Conservation (phyloP, 192 early-diverging fungal genomes). For the Allomyces javanicus region DNA sequence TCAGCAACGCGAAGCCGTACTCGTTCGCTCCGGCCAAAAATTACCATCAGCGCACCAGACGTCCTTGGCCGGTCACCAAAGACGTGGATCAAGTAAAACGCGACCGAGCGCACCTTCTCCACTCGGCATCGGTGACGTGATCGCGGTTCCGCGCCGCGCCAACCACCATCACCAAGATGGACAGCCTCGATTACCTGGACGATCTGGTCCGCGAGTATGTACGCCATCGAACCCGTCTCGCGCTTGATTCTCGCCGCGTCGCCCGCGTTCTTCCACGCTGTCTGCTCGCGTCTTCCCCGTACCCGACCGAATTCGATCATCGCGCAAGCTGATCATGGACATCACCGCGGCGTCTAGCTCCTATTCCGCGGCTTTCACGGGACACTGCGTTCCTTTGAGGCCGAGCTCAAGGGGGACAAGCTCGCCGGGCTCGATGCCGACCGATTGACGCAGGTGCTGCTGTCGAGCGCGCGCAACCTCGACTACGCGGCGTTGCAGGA, state of each 20-base stretch:
- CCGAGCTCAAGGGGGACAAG: background rate
- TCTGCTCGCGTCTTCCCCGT: background rate
- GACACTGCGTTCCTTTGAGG: background rate
- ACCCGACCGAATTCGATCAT: background rate
- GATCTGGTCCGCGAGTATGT: constrained; percentile 1
- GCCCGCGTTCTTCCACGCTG: background rate
- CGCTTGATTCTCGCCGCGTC: too few species aligned
- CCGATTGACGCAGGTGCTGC: background rate
- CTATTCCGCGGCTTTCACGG: background rate
- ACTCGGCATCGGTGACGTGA: too few species aligned
- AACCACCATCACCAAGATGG: background rate
- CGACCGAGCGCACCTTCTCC: too few species aligned
- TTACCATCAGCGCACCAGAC: too few species aligned
- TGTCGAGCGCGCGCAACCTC: background rate
- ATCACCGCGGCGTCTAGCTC: background rate
- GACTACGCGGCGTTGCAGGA: background rate
- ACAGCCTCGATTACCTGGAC: background rate
- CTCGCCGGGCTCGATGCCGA: background rate
- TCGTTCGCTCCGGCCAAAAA: too few species aligned
- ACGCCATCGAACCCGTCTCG: background rate
- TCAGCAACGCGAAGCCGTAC: too few species aligned
- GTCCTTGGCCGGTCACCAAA: too few species aligned
- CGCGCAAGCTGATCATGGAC: background rate
- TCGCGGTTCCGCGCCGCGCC: background rate
- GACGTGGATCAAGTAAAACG: too few species aligned